Evolutionary conservation across 192 early-diverging fungal species (phyloP).

Genomic region (Coemansia sp.): DNA sequence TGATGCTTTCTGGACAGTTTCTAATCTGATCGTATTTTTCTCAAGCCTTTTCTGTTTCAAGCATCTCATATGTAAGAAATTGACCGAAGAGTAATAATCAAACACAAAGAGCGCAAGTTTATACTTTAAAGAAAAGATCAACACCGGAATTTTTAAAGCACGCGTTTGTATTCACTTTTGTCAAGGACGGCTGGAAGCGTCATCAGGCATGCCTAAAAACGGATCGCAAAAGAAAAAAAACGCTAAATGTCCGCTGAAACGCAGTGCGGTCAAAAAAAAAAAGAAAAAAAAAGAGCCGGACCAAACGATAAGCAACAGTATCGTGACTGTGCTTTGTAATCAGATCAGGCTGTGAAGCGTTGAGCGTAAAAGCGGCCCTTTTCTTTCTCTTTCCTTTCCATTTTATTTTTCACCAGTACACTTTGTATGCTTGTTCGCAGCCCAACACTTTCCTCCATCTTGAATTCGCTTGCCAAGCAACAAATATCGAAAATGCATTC

Average conservation of each 20-base stretch:
- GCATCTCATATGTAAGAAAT: background rate
- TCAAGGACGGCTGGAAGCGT: no score
- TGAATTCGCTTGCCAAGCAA: background rate
- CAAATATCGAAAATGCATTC: conserved; percentile 36
- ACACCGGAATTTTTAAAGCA: background rate
- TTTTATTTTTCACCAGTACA: background rate
- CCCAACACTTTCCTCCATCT: background rate
- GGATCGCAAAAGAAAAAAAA: no score
- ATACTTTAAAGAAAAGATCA: no score
- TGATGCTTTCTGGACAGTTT: conserved; percentile 52
- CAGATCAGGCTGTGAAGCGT: no score
- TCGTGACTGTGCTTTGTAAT: no score
- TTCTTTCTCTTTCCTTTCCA: background rate
- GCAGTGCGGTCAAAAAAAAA: no score
- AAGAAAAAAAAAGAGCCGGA: no score
- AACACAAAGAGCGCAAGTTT: no score
- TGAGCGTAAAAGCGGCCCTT: background rate
- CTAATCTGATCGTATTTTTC: conserved; percentile 18
- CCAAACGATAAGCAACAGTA: no score
- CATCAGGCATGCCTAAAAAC: no score
- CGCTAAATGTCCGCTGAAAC: no score
- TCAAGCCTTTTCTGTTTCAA: background rate
- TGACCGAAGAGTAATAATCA: background rate
- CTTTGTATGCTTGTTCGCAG: conserved; percentile 7
- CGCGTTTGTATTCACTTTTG: background rate